Conservation (phyloP, 169 alveolate species). For the Plasmodium ovale region DNA sequence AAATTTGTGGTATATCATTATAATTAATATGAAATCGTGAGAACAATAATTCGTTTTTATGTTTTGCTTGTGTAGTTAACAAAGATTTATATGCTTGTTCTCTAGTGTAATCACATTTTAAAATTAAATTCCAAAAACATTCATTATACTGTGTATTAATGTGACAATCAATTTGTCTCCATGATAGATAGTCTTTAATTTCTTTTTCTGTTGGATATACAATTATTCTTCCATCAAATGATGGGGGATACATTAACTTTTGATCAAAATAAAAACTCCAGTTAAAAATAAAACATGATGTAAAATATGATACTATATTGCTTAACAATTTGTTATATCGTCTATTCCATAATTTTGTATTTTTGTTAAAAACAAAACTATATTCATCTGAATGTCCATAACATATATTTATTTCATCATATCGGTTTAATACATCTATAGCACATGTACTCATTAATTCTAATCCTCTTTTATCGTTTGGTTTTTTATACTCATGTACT, state of each 20-base stretch:
- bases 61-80: slow-evolving; percentile 89
- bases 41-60: slow-evolving; percentile 93
- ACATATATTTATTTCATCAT: slow-evolving; percentile 93
- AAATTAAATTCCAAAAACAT: slow-evolving; percentile 95
- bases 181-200: slow-evolving; percentile 91
- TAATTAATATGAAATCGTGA: slow-evolving; percentile 92
- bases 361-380: slow-evolving; percentile 79
- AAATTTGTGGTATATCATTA: slow-evolving; percentile 84
- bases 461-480: slow-evolving; percentile 94
- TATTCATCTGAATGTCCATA: slow-evolving; percentile 96
- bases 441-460: slow-evolving; percentile 94
- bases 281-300: slow-evolving; percentile 91
- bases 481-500: slow-evolving; percentile 93
- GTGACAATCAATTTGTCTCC: slow-evolving; percentile 96
- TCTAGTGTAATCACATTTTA: slow-evolving; percentile 87
- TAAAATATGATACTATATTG: slow-evolving; percentile 91
- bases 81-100: slow-evolving; percentile 85
- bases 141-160: slow-evolving; percentile 96
- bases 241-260: slow-evolving; percentile 89
- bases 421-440: slow-evolving; percentile 90
- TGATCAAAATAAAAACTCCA: slow-evolving; percentile 89
- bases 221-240: slow-evolving; percentile 95
- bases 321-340: slow-evolving; percentile 89
- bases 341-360: slow-evolving; percentile 78
- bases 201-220: slow-evolving; percentile 92